Evolutionary conservation across 768 basidiomycete genomes (phyloP), one percentile per base, ranked within the genome.

Genomic region (Mrakia frigida): DNA sequence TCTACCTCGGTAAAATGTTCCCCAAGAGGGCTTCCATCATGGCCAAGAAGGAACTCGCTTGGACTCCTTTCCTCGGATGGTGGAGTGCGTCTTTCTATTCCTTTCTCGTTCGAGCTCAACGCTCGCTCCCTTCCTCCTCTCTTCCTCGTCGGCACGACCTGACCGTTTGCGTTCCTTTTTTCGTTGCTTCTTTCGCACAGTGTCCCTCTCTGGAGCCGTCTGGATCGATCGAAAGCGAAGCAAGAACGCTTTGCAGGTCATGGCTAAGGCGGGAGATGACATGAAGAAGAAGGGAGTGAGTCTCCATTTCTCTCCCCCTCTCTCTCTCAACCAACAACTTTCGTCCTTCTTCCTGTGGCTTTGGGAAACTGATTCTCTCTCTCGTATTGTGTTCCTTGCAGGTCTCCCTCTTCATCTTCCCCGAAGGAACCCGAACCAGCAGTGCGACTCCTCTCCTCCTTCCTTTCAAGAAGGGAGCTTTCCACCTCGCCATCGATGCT

Each of bases 391-490:
- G 21, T 28, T 73, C 23, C 43, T 83, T 85, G 52, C 84, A 88
- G 78, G 87, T 91, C 25, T 93, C 93, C 23, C 84, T 98, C 67
- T 96, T 93, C 91, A 89, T 99, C 84, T 98, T 93, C 84, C 93
- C 96, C 0, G 97, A 98, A 85, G 97, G 97, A 41, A 99, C 97
- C 16, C 89, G 96, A 50, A 89, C 92, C 61, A 87, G 87, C 75
- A 87, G 87, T 31, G 86, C 89, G 78, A 84, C 86, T 43, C 87
- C 91, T 11, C 87, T 88, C 43, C 84, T 99, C 82, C 86, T 92
- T 7, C 91, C 93, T 3, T 90, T 99, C 86, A 99, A 99, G 87
- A 99, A 98, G 84, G 97, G 97, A 56, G 95, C 94, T 4, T 98
- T 98, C 87, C 94, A 98, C 82, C 87, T 98, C 70, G 97, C 97